Evolutionary conservation across 1,284 basidiomycete genomes (phyloP), one percentile per base, ranked within the genome.

Genomic region (Pholiota adiposa): DNA sequence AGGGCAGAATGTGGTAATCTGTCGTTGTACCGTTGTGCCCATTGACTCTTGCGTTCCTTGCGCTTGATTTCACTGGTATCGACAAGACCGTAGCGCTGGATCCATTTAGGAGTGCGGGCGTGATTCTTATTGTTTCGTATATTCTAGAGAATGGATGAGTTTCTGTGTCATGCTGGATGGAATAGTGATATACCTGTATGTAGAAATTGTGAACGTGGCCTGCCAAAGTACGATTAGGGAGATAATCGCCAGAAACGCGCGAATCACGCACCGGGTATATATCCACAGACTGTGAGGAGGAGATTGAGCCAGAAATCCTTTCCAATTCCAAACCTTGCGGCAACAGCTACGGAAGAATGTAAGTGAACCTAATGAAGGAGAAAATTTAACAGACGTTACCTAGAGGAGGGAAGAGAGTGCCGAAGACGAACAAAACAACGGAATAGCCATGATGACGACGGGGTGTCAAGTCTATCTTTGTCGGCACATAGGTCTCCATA

Each of bases 121-220:
- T 92, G 84, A 68, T 88, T 96, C 80, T 96, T 93, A 82, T 98
- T 98, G 79, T 98, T 98, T 56, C 96, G 84, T 66, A 98, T 89
- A 77, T 97, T 97, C 87, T 97, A 75, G 36, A 61, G 54, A 63
- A 19, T 54, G 7, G 21, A 41, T 66, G 29, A 64, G 54, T 33
- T 58, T 41, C 51, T 51, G 34, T 25, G 21, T 3, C 8, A 29
- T 27, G 25, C 44, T 21, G 9, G 5, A 16, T 29, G 50, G 5
- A 51, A n/a, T 38, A 36, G 25, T 44, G n/a, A 40, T 68, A 40
- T 69, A 89, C 89, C 81, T 92, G 91, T 63, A 96, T 93, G 79
- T 96, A 97, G 74, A 97, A 97, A 72, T 96, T 96, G 76, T 94
- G 92, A 52, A 76, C 84, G 71, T 96, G 93, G 11, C 92, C 91